Base-by-base conservation (phyloP, 2,329 filamentous ascomycete species). In the Nigrospora sphaerica region DNA sequence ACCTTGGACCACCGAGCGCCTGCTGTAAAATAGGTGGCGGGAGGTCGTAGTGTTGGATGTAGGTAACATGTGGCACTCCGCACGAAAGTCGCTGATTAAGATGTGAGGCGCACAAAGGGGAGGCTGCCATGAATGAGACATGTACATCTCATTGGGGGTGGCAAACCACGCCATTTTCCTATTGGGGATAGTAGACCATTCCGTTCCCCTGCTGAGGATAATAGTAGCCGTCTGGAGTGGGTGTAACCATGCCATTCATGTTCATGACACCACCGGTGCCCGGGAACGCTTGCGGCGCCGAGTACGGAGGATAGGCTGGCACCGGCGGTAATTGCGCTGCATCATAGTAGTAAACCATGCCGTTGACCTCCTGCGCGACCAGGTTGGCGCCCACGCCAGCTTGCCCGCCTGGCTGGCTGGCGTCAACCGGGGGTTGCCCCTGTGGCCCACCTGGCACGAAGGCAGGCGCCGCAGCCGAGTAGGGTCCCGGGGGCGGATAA, bases 331-430 rank as follows among this genome's bases (percentile, higher is more conserved):
- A 70, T 60, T 90, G 85, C n/a, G 83, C 77, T 9, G 88, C 77
- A 60, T 95, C 87, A 58, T 90, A 91, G 63, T 95, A 98, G 65
- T 95, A 97, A 1, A 95, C 90, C 78, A 95, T 97, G 51, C 93
- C 93, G 56, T 95, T 95, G 52, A 85, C 83, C 69, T 97, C 92
- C 64, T 96, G 91, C 0, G 89, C 88, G 41, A 85, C 78, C 37
- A 81, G 63, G 52, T 72, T 78, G 16, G 71, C 58, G 17, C 85
- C 77, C 47, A 79, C 78, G 16, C 73, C 74, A 3, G 70, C 66
- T 53, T 78, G 80, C 31, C 70, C 66, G 31, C 61, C 58, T 28
- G 59, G 54, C 41, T 69, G 66, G n/a, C 62, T 55, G 28, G 53
- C 49, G 38, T 75, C 62, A 56, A 63, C 56, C 42, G 57, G 59